Percentiles rank a stretch among this genome's conserved stretches.
phyloP scores from a whole-genome alignment of 2,329 filamentous ascomycete genomes.

The Leptosphaerulina australis region DNA sequence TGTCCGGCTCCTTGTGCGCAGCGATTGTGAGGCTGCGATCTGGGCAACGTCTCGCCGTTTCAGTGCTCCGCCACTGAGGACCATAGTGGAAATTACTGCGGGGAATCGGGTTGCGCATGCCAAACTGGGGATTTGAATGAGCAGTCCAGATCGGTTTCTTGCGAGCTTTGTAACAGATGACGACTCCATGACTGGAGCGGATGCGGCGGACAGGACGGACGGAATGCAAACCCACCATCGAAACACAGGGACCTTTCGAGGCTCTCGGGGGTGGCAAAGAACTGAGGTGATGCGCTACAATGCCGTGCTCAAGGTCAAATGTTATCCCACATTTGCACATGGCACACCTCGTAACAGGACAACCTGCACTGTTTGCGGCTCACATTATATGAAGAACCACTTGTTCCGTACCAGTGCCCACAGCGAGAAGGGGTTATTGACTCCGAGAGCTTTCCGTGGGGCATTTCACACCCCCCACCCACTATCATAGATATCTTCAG shows the following conservation, averaged over 20 bases:
- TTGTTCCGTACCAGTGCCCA: background rate
- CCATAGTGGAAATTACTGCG: background rate
- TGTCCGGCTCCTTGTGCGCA: background rate
- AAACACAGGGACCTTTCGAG: background rate
- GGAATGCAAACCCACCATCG: background rate
- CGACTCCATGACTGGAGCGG: background rate
- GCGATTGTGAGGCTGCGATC: background rate
- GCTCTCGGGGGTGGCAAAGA: background rate
- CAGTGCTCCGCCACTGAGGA: constrained; percentile 5
- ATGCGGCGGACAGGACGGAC: background rate
- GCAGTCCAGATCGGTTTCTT: background rate
- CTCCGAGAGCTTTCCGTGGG: constrained; percentile 1
- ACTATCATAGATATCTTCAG: background rate
- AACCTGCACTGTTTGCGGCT: background rate
- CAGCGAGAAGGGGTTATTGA: background rate
- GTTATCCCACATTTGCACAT: background rate
- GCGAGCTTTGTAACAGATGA: background rate
- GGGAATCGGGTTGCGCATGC: background rate
- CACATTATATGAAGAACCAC: background rate
- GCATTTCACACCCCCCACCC: too few relatives aligned
- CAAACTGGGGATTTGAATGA: background rate
- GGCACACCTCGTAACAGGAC: background rate
- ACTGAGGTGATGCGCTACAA: background rate
- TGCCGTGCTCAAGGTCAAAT: background rate
- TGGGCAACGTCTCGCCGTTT: constrained; percentile 8